A percentile compares a stretch with the other conserved stretches of the same genome.
These are phyloP conservation scores for Ceratocystis huliohia DNA, from an alignment of 2,329 filamentous ascomycete species.

Conservation along the genomic window DNA sequence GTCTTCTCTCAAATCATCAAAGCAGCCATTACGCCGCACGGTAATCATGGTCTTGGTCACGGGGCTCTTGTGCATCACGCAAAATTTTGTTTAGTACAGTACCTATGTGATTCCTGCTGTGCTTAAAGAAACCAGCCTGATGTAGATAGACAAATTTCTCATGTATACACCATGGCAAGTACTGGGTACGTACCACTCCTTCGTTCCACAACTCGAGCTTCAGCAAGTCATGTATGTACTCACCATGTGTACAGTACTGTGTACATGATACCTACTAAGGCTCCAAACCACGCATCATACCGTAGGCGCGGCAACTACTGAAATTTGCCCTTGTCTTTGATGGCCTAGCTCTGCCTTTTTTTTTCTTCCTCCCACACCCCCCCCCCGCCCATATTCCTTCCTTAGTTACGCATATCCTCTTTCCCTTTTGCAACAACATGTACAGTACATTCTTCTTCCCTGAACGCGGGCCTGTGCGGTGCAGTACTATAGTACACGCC, in stretches of 20 bases:
- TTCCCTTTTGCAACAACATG: neutral
- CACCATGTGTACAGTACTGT: neutral
- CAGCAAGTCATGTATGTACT: neutral
- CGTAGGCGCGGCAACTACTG: neutral
- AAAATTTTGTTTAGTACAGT: too few relatives aligned
- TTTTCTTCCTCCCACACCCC: too few relatives aligned
- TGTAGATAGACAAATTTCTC: neutral
- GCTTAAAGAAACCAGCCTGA: neutral
- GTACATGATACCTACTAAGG: neutral
- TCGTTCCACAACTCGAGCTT: neutral
- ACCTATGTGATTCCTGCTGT: too few relatives aligned
- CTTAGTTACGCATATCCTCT: neutral
- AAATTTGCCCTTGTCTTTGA: slow-evolving; percentile 1
- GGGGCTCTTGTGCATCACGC: too few relatives aligned
- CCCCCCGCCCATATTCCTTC: slow-evolving; percentile 4
- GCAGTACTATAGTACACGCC: neutral
- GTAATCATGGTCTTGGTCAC: too few relatives aligned
- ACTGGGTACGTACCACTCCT: neutral
- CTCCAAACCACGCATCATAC: neutral
- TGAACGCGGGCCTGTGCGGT: neutral
- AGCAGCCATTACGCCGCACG: too few relatives aligned
- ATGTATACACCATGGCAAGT: neutral
- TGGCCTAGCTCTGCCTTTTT: neutral
- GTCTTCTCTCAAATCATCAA: too few relatives aligned
- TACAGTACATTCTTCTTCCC: neutral